Base-by-base conservation (phyloP, 805 yeast species). In the Ogataea polymorpha region DNA sequence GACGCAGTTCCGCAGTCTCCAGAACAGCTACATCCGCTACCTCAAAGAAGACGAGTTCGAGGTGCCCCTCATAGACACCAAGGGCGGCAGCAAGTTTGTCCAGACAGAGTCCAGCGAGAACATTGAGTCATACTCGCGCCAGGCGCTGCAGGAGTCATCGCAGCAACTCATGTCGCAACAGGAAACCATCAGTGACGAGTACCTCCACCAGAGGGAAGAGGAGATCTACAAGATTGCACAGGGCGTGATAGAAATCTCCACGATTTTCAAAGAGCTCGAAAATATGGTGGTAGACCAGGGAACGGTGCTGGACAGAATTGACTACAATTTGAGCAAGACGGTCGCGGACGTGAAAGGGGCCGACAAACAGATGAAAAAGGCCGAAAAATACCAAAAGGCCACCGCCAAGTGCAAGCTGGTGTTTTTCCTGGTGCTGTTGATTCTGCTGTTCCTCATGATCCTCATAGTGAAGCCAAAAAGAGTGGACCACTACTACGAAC, bases 241-340 rank as follows among this genome's bases (percentile, higher is more conserved):
- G 70, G 96, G 97, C 37, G 95, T 93, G 32, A 68, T 91, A 29
- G 99, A 93, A 59, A 86, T 93, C 1, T 85, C 95, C 23, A 87
- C 91, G 1, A 91, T 93, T 32, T 93, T 93, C 68, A 84, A 85
- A 59, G 98, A 93, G 56, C 77, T 93, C 76, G 97, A 95, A 56
- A 78, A 80, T 27, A 71, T 93, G 73, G 86, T 93, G 31, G 84
- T 93, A 41, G 98, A 93, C 56, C 99, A 93, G 64, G 99, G 99
- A 1, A 87, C 96, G 0, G 74, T 93, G 32, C 71, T 93, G 45
- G 99, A 93, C 63, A 70, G 97, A 51, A 91, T 93, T 42, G 99
- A 91, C 63, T 93, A 91, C 61, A 93, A 93, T 58, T 66, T 93
- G 44, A 84, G 83, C 46, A 80, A 80, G 45, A 83, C 96, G n/a